phyloP scores from a whole-genome alignment of 371 early-diverging fungal genomes.

The Mortierella sp. region DNA sequence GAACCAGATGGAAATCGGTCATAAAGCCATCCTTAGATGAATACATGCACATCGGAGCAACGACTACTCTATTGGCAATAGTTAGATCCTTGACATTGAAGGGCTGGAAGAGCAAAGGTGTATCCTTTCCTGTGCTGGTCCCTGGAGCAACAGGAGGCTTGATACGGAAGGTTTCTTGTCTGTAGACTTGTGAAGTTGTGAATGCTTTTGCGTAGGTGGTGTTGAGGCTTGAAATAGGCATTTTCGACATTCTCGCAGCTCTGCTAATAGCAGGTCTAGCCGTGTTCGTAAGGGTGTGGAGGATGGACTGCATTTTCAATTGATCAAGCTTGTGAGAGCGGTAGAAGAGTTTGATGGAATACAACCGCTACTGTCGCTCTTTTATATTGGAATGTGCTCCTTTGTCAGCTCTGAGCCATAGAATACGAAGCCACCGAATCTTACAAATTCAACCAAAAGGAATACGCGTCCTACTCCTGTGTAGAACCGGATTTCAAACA shows the following conservation, averaged over 20 bases:
- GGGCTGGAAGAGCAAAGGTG: conserved; percentile 73
- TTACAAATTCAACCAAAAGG: background rate
- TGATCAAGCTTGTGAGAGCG: background rate
- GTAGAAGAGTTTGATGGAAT: background rate
- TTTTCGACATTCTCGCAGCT: background rate
- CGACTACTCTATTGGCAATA: conserved; percentile 80
- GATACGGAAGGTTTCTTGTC: background rate
- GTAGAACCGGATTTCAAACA: background rate
- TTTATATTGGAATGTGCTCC: background rate
- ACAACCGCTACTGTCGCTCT: background rate
- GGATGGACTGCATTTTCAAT: background rate
- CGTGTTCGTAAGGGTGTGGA: background rate
- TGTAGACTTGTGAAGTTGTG: background rate
- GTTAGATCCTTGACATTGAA: conserved; percentile 67
- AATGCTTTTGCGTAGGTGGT: background rate
- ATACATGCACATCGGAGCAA: conserved; percentile 86
- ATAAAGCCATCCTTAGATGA: conserved; percentile 66
- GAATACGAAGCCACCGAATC: background rate
- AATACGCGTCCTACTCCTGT: background rate
- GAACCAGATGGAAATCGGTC: conserved; percentile 76
- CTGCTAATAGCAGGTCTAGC: background rate
- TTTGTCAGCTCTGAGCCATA: background rate
- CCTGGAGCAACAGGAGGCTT: conserved; percentile 4
- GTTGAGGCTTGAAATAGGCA: background rate
- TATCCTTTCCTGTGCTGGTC: background rate